phyloP scores from a whole-genome alignment of 2,329 filamentous ascomycete species.

The Phaeophleospora eucalypticola region DNA sequence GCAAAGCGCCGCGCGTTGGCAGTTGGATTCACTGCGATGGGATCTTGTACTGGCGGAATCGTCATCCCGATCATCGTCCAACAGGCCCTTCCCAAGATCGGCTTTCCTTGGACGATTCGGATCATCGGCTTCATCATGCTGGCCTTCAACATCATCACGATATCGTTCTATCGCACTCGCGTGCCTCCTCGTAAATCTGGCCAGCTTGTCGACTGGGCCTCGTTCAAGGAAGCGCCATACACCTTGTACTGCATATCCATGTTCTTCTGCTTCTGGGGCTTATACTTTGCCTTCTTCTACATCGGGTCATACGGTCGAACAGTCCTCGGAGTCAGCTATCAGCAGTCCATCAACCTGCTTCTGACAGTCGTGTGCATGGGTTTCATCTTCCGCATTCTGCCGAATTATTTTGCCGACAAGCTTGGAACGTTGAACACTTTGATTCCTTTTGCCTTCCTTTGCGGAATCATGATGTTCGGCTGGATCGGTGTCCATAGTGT shows the following conservation, averaged over 20 bases:
- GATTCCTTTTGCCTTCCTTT: slow-evolving; percentile 47
- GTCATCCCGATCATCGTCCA: slow-evolving; percentile 51
- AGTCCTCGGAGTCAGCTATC: slow-evolving; percentile 43
- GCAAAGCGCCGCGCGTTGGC: slow-evolving; percentile 52
- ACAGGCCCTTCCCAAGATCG: slow-evolving; percentile 46
- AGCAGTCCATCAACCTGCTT: slow-evolving; percentile 52
- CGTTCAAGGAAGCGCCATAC: slow-evolving; percentile 41
- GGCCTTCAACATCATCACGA: slow-evolving; percentile 27
- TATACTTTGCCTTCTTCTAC: slow-evolving; percentile 46
- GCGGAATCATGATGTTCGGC: slow-evolving; percentile 49
- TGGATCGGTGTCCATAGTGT: slow-evolving; percentile 52
- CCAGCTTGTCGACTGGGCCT: slow-evolving; percentile 39
- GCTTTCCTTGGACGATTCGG: slow-evolving; percentile 54
- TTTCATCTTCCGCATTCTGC: slow-evolving; percentile 51
- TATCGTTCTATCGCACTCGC: slow-evolving; percentile 34
- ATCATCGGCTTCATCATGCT: slow-evolving; percentile 49
- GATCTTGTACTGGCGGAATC: slow-evolving; percentile 55
- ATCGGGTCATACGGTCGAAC: slow-evolving; percentile 38
- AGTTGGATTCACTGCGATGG: slow-evolving; percentile 57
- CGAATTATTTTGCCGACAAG: slow-evolving; percentile 52
- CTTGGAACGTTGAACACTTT: slow-evolving; percentile 55
- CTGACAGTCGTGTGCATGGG: slow-evolving; percentile 57
- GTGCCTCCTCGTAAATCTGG: slow-evolving; percentile 41
- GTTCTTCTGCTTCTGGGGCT: slow-evolving; percentile 43
- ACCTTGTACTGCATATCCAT: slow-evolving; percentile 42